Percentiles rank a stretch among this genome's conserved stretches.
Conservation (phyloP, 78 protist species). For the Polysphondylium violaceum region DNA sequence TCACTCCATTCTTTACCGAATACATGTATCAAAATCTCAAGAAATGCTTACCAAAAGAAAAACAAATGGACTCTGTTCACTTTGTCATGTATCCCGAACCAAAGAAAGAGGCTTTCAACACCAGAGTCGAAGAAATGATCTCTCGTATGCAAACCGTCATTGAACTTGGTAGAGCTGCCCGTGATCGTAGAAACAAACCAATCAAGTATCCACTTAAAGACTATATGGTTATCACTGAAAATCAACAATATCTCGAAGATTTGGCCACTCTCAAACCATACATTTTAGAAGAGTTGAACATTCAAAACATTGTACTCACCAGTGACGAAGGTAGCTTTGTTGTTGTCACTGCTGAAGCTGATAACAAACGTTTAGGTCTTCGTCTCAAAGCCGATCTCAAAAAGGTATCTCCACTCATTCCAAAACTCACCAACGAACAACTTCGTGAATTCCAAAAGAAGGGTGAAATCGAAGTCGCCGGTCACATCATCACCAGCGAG, state of each 20-base stretch:
- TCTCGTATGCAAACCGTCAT: conserved; percentile 93
- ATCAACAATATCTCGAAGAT: conserved; percentile 61
- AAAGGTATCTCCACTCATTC: conserved; percentile 32
- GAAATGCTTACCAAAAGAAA: conserved; percentile 70
- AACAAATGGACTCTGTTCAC: conserved; percentile 91
- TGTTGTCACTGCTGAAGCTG: conserved; percentile 68
- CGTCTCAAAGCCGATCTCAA: conserved; percentile 47
- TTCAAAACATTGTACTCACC: conserved; percentile 36
- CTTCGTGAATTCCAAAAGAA: conserved; percentile 77
- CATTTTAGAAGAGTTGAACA: conserved; percentile 85
- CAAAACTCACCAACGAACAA: conserved; percentile 55
- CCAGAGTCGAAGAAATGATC: conserved; percentile 81
- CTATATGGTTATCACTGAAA: conserved; percentile 60
- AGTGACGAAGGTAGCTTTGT: conserved; percentile 73
- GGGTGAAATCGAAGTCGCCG: conserved; percentile 30
- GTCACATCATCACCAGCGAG: conserved; percentile 60
- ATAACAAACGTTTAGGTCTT: conserved; percentile 77
- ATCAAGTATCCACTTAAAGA: conserved; percentile 84
- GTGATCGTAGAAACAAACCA: conserved; percentile 91
- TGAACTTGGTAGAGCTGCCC: conserved; percentile 85
- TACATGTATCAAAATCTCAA: conserved; percentile 93
- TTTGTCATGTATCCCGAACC: conserved; percentile 87
- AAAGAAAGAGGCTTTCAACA: conserved; percentile 69
- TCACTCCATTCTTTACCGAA: conserved; percentile 99
- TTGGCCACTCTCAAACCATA: conserved; percentile 71